A percentile compares a stretch with the other conserved stretches of the same genome.
Evolutionary conservation across 2,329 filamentous ascomycete species (phyloP).

Genomic region (Annulohypoxylon truncatum): DNA sequence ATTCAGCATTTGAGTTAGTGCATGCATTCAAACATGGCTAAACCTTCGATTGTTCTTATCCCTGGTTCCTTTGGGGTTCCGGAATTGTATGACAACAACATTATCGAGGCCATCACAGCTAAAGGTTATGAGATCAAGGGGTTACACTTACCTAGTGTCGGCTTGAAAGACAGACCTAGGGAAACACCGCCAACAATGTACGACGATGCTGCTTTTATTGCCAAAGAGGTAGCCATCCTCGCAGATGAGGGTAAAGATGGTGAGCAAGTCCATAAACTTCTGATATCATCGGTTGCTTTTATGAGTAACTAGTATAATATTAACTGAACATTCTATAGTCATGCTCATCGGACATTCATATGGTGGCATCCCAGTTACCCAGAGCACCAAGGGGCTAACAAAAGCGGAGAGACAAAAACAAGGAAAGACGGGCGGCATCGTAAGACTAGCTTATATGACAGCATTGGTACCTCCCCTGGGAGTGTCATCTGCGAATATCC

Average conservation of each 20-base stretch:
- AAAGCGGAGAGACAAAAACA: slow-evolving; percentile 49
- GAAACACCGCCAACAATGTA: slow-evolving; percentile 45
- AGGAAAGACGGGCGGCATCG: slow-evolving; percentile 54
- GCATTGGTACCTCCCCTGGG: slow-evolving; percentile 45
- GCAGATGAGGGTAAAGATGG: slow-evolving; percentile 49
- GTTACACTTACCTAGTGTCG: slow-evolving; percentile 34
- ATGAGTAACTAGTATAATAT: not conserved
- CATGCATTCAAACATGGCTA: slow-evolving; percentile 31
- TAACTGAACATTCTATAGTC: slow-evolving; percentile 17
- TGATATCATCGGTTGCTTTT: not conserved
- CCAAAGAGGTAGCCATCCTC: slow-evolving; percentile 49
- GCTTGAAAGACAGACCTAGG: slow-evolving; percentile 15
- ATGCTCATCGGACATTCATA: slow-evolving; percentile 46
- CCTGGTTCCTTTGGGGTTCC: slow-evolving; percentile 42
- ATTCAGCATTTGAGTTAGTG: not conserved
- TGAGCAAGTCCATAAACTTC: not conserved
- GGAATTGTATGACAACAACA: slow-evolving; percentile 32
- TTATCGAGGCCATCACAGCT: slow-evolving; percentile 29
- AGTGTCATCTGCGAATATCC: slow-evolving; percentile 27
- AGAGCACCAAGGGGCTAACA: slow-evolving; percentile 51
- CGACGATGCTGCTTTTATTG: slow-evolving; percentile 52
- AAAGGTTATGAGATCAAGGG: slow-evolving; percentile 43
- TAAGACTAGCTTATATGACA: slow-evolving; percentile 50
- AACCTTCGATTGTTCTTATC: slow-evolving; percentile 39
- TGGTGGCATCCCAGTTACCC: slow-evolving; percentile 44